phyloP scores from a whole-genome alignment of 495 filamentous ascomycete genomes.

The Hypomontagnella submonticulosa region DNA sequence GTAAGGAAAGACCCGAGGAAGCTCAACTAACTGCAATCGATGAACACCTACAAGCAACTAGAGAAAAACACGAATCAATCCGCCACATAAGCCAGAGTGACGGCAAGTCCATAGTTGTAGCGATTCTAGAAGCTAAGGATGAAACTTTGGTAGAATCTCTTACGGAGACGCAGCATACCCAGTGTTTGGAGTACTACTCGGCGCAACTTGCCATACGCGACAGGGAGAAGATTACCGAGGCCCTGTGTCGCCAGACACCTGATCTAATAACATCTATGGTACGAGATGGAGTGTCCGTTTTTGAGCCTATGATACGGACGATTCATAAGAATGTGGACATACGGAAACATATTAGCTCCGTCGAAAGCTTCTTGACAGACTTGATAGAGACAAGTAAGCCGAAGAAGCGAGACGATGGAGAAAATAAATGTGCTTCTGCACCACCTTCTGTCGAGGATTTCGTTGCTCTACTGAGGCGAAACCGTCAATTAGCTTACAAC shows the following conservation, averaged over 20 bases:
- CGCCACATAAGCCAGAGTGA: slow-evolving; percentile 53
- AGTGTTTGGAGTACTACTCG: slow-evolving; percentile 68
- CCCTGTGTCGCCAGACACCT: slow-evolving; percentile 66
- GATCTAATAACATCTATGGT: slow-evolving; percentile 69
- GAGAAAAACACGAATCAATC: slow-evolving; percentile 60
- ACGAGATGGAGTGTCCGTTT: slow-evolving; percentile 65
- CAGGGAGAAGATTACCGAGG: slow-evolving; percentile 66
- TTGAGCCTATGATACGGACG: slow-evolving; percentile 72
- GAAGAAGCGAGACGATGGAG: slow-evolving; percentile 35
- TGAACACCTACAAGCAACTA: slow-evolving; percentile 56
- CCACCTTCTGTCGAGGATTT: slow-evolving; percentile 71
- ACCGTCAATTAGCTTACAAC: slow-evolving; percentile 64
- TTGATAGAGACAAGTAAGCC: slow-evolving; percentile 62
- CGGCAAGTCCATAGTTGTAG: slow-evolving; percentile 60
- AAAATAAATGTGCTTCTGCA: not conserved
- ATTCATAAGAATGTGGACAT: slow-evolving; percentile 73
- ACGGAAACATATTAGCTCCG: slow-evolving; percentile 65
- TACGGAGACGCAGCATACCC: slow-evolving; percentile 61
- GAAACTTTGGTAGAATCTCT: slow-evolving; percentile 48
- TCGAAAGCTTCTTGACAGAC: slow-evolving; percentile 68
- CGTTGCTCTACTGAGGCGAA: slow-evolving; percentile 64
- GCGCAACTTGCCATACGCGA: slow-evolving; percentile 68
- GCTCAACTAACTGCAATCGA: slow-evolving; percentile 61
- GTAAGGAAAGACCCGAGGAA: slow-evolving; percentile 59
- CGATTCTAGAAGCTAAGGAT: slow-evolving; percentile 57